Conservation (phyloP, 805 yeast species). For the Wickerhamiella dianesei region DNA sequence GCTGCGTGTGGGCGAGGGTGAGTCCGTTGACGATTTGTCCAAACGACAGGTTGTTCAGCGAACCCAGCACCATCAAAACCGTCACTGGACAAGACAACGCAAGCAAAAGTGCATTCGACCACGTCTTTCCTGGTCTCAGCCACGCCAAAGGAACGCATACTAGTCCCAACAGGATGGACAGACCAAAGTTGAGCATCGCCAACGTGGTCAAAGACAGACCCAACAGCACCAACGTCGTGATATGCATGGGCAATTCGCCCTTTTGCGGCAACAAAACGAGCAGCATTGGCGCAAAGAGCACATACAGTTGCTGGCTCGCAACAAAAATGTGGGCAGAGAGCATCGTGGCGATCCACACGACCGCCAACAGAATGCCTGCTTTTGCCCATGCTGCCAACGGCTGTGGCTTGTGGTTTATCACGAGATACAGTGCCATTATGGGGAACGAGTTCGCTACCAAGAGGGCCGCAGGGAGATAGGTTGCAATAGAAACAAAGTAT, state of each 20-base stretch:
- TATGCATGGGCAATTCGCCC: conserved; percentile 22
- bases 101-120: conserved; percentile 19
- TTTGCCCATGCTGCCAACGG: neutral
- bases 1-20: conserved; percentile 47
- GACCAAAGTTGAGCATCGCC: conserved; percentile 70
- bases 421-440: conserved; percentile 41
- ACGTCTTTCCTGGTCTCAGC: conserved; percentile 28
- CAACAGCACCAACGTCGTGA: conserved; percentile 42
- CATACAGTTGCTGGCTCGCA: neutral
- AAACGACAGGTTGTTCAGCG: conserved; percentile 23
- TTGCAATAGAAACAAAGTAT: conserved; percentile 81
- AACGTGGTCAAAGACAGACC: conserved; percentile 60
- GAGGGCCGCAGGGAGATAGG: conserved; percentile 78
- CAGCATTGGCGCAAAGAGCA: neutral
- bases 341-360: neutral
- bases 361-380: neutral
- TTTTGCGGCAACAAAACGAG: neutral
- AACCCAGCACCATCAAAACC: conserved; percentile 25
- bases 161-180: conserved; percentile 59
- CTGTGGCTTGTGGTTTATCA: neutral
- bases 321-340: neutral
- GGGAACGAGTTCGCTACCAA: conserved; percentile 56
- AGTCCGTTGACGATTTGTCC: conserved; percentile 38
- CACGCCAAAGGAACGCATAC: conserved; percentile 65
- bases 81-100: conserved; percentile 35